Percentiles rank a stretch among this genome's conserved stretches.
phyloP scores from a whole-genome alignment of 352 stramenopile species.

The Phytophthora foliorum region DNA sequence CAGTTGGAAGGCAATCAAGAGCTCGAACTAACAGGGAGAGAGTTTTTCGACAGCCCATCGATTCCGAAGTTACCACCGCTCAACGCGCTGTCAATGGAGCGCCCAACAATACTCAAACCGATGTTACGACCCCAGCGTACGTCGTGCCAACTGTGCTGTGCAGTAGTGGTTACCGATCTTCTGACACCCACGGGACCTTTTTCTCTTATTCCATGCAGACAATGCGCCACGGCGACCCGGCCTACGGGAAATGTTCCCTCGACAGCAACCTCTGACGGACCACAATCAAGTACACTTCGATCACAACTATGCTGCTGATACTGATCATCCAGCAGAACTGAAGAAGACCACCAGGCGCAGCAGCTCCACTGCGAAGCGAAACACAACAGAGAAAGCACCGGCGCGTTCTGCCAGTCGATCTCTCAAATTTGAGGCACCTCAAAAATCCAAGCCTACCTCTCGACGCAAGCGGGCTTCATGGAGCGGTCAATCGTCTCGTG shows the following conservation, averaged over 20 bases:
- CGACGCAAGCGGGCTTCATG: constrained; percentile 53
- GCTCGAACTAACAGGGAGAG: constrained; percentile 63
- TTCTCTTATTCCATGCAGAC: constrained; percentile 6
- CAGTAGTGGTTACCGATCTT: not conserved
- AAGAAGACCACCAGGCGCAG: constrained; percentile 22
- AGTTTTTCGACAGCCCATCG: constrained; percentile 70
- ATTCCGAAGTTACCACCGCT: constrained; percentile 42
- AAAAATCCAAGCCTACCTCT: constrained; percentile 8
- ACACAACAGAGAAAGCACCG: constrained; percentile 5
- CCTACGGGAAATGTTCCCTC: constrained; percentile 42
- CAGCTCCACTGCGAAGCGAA: constrained; percentile 18
- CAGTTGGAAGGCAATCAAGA: constrained; percentile 66
- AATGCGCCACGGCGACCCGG: constrained; percentile 37
- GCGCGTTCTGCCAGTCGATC: constrained; percentile 34
- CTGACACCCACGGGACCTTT: not conserved
- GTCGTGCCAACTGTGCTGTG: not conserved
- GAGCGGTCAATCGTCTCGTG: constrained; percentile 25
- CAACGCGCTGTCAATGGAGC: constrained; percentile 23
- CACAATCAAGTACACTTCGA: constrained; percentile 19
- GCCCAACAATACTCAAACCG: constrained; percentile 18
- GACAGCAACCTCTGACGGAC: constrained; percentile 29
- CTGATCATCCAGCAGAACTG: constrained; percentile 16
- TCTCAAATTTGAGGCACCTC: constrained; percentile 38
- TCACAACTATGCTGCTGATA: constrained; percentile 24
- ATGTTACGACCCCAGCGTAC: constrained; percentile 29